Evolutionary conservation across 2,329 filamentous ascomycete genomes (phyloP).

Genomic region (Colletotrichum orbiculare): DNA sequence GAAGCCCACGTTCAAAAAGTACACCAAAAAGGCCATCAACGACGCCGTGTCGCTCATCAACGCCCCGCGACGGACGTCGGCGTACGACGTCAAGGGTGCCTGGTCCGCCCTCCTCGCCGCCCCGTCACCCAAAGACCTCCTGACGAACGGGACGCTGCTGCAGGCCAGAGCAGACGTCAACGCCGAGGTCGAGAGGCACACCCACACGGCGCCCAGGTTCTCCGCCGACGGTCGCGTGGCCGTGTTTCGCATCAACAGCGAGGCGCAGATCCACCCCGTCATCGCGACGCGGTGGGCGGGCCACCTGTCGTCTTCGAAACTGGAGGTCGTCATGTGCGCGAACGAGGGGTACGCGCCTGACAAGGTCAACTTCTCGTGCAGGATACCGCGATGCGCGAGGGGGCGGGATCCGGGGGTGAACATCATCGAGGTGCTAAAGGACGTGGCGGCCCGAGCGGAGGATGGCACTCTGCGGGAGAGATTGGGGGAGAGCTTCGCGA

Average conservation of each 20-base stretch:
- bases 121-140: slow-evolving; percentile 60
- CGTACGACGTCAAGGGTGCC: slow-evolving; percentile 68
- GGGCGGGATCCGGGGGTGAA: slow-evolving; percentile 67
- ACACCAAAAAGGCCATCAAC: slow-evolving; percentile 72
- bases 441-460: slow-evolving; percentile 57
- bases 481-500: slow-evolving; percentile 72
- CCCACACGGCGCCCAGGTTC: slow-evolving; percentile 72
- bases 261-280: slow-evolving; percentile 73
- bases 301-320: slow-evolving; percentile 65
- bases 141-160: slow-evolving; percentile 59
- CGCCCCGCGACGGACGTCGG: slow-evolving; percentile 70
- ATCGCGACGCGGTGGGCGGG: slow-evolving; percentile 76
- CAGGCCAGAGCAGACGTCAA: slow-evolving; percentile 69
- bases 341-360: slow-evolving; percentile 73
- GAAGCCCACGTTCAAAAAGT: slow-evolving; percentile 66
- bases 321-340: slow-evolving; percentile 74
- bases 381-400: slow-evolving; percentile 67
- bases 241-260: slow-evolving; percentile 69
- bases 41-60: slow-evolving; percentile 73
- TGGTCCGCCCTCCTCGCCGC: slow-evolving; percentile 69
- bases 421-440: slow-evolving; percentile 69
- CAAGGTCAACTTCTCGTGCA: slow-evolving; percentile 75
- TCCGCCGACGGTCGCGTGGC: slow-evolving; percentile 71
- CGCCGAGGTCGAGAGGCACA: slow-evolving; percentile 69
- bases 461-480: slow-evolving; percentile 55